phyloP scores from a whole-genome alignment of 2,329 filamentous ascomycete species.

The Parastagonospora nodorum region DNA sequence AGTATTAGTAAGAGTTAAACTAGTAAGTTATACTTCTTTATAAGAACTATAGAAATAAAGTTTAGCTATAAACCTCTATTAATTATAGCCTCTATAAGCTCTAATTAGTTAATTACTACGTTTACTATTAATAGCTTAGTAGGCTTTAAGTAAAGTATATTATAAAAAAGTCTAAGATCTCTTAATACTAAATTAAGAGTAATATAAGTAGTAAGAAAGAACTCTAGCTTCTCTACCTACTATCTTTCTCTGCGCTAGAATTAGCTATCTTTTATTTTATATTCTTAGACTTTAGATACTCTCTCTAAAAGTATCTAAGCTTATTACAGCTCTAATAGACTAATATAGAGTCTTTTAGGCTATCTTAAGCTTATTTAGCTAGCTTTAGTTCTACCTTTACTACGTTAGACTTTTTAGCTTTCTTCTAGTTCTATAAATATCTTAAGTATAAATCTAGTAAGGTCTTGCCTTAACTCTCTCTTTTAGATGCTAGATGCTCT shows the following conservation, averaged over 20 bases:
- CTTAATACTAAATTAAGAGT: neutral
- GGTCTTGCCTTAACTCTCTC: neutral
- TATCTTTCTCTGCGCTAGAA: neutral
- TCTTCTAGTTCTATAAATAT: neutral
- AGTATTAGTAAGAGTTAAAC: neutral
- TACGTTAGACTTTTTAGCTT: neutral
- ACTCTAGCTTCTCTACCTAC: neutral
- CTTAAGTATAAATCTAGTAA: neutral
- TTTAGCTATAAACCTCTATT: too few relatives aligned
- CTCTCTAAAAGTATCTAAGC: neutral
- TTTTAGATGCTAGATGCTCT: neutral
- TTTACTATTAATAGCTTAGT: too few relatives aligned
- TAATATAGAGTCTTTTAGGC: neutral
- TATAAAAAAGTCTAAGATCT: neutral
- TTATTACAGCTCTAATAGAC: neutral
- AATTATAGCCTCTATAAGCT: too few relatives aligned
- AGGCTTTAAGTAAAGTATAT: too few relatives aligned
- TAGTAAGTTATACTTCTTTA: too few relatives aligned
- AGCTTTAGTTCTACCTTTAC: too few relatives aligned
- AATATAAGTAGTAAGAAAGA: neutral
- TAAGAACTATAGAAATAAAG: too few relatives aligned
- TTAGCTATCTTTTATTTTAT: neutral
- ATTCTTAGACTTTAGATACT: neutral
- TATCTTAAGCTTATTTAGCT: too few relatives aligned
- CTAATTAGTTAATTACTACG: too few relatives aligned